Evolutionary conservation across 495 filamentous ascomycete genomes (phyloP).

Genomic region (Aspergillus olivimuriae): DNA sequence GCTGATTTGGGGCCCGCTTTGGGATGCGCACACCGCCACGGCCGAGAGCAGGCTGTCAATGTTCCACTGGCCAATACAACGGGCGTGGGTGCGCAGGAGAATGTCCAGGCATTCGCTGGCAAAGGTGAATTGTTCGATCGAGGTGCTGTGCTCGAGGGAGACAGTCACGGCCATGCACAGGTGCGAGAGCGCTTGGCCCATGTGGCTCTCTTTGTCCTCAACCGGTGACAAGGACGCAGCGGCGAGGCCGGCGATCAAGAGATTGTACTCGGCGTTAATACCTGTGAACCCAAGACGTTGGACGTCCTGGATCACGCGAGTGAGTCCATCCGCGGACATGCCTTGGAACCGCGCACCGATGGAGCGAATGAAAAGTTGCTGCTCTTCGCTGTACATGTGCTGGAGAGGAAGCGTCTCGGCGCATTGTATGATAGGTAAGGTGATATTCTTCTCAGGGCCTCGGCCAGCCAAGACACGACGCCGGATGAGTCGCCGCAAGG

Average conservation of each 20-base stretch:
- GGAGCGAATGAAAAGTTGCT: constrained; percentile 36
- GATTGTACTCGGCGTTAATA: constrained; percentile 23
- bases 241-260: constrained; percentile 35
- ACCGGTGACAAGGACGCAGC: constrained; percentile 24
- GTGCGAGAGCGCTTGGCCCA: constrained; percentile 30
- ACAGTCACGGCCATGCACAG: constrained; percentile 28
- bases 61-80: constrained; percentile 60
- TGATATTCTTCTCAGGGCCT: constrained; percentile 23
- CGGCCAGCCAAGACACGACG: constrained; percentile 34
- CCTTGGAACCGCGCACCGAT: constrained; percentile 31
- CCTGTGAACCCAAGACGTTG: constrained; percentile 28
- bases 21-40: constrained; percentile 48
- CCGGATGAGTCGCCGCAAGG: constrained; percentile 28
- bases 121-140: constrained; percentile 50
- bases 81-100: constrained; percentile 50
- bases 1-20: constrained; percentile 29
- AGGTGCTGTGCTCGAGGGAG: constrained; percentile 28
- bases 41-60: constrained; percentile 57
- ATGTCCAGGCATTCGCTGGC: constrained; percentile 46
- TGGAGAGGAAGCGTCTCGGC: constrained; percentile 32
- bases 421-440: constrained; percentile 28
- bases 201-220: constrained; percentile 35
- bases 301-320: constrained; percentile 27
- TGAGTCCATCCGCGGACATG: constrained; percentile 24
- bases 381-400: constrained; percentile 37